These are phyloP conservation scores for Ceratocystis harringtonii DNA, from an alignment of 2,329 filamentous ascomycete genomes.

Conservation along the genomic window DNA sequence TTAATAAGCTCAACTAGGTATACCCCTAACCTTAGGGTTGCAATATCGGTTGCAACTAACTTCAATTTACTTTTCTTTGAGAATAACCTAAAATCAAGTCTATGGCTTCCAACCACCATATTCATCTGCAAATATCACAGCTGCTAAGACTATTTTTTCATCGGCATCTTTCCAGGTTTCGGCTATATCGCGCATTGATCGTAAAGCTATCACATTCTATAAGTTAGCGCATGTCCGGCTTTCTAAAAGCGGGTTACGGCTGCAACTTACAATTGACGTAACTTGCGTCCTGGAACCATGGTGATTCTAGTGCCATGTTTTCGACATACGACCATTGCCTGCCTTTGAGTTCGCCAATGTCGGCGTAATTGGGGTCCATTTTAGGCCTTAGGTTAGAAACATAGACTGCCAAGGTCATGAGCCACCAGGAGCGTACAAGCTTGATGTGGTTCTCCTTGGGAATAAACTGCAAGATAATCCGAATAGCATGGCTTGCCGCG, in stretches of 20 bases:
- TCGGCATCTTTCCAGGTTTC: constrained; percentile 59
- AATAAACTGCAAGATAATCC: constrained; percentile 67
- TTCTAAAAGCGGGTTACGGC: neutral
- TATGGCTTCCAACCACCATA: constrained; percentile 49
- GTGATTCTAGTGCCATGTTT: constrained; percentile 52
- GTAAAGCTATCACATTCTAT: constrained; percentile 27
- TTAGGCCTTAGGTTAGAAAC: constrained; percentile 58
- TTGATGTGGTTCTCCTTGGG: constrained; percentile 56
- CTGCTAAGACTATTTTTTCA: constrained; percentile 50
- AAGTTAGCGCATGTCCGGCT: neutral
- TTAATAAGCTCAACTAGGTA: neutral
- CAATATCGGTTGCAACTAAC: neutral
- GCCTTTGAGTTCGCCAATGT: constrained; percentile 40
- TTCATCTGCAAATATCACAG: constrained; percentile 57
- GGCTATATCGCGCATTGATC: constrained; percentile 59
- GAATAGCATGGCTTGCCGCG: constrained; percentile 72
- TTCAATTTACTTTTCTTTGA: neutral
- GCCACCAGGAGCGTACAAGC: constrained; percentile 78
- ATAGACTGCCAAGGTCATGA: constrained; percentile 65
- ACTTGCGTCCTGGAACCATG: constrained; percentile 58
- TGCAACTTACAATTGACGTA: constrained; percentile 58
- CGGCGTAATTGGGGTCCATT: constrained; percentile 51
- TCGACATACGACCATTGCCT: constrained; percentile 66
- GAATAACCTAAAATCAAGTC: constrained; percentile 16
- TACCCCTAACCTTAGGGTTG: neutral